Percentiles rank a stretch among this genome's conserved stretches.
These are phyloP conservation scores for Fusarium sp. DNA, from an alignment of 2,329 filamentous ascomycete genomes.

Conservation along the genomic window DNA sequence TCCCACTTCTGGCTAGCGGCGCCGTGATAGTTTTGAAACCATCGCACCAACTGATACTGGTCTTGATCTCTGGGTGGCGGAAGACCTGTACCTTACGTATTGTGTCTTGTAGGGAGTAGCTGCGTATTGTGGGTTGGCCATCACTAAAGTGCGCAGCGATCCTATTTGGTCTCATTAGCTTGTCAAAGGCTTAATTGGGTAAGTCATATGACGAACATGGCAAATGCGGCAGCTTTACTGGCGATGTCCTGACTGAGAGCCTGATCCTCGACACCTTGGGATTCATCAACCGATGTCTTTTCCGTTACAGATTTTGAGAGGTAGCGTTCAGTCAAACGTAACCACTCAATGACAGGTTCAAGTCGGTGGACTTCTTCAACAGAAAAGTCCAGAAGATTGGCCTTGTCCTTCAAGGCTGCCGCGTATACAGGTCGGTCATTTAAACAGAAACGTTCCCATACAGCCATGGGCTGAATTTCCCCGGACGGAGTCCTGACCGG, in stretches of 20 bases:
- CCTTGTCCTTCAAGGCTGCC: not conserved
- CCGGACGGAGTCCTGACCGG: not conserved
- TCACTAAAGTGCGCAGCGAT: not conserved
- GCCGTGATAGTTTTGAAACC: not conserved
- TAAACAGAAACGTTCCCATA: not conserved
- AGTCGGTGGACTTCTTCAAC: not conserved
- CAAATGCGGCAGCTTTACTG: not conserved
- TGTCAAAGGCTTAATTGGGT: too few species aligned
- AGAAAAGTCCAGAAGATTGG: not conserved
- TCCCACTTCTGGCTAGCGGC: not conserved
- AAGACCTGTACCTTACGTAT: not conserved
- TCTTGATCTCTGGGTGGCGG: not conserved
- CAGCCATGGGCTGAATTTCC: not conserved
- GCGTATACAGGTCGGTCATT: not conserved
- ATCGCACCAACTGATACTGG: not conserved
- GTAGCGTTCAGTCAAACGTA: not conserved
- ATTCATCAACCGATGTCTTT: not conserved
- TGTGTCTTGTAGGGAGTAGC: not conserved
- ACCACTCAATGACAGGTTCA: not conserved
- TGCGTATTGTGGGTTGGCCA: not conserved
- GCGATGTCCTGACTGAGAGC: rapidly evolving
- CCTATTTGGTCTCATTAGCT: not conserved
- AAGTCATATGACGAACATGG: not conserved
- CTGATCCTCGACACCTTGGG: not conserved
- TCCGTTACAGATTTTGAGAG: not conserved